Conservation (phyloP, 2,329 filamentous ascomycete genomes). For the Monilinia fructicola region DNA sequence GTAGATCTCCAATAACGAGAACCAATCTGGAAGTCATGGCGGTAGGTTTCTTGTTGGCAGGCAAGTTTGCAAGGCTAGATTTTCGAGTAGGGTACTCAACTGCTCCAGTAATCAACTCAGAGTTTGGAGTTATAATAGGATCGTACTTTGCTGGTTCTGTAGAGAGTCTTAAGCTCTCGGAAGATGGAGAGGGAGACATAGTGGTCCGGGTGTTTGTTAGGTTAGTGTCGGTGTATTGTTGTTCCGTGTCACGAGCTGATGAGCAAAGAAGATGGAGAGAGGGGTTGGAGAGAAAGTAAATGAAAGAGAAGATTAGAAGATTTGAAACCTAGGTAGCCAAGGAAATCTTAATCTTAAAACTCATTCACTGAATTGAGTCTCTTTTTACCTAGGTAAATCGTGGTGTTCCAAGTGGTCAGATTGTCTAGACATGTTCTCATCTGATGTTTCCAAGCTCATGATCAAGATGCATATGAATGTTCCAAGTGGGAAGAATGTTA, state of each 20-base stretch:
- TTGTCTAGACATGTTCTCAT: neutral
- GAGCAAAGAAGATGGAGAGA: neutral
- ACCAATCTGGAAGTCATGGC: conserved; percentile 80
- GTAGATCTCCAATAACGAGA: conserved; percentile 87
- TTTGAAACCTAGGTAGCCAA: too few species aligned
- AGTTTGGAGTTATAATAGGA: conserved; percentile 10
- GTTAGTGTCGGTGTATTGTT: neutral
- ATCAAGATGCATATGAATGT: neutral
- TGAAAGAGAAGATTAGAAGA: neutral
- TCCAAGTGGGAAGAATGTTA: neutral
- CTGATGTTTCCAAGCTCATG: neutral
- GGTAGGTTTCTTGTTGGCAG: conserved; percentile 1
- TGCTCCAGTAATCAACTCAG: conserved; percentile 10
- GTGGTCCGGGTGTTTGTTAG: neutral
- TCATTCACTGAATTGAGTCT: neutral
- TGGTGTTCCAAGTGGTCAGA: too few species aligned
- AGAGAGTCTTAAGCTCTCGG: conserved; percentile 16
- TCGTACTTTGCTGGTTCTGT: conserved; percentile 1
- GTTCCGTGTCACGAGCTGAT: neutral
- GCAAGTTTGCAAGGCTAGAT: conserved; percentile 13
- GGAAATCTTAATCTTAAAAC: too few species aligned
- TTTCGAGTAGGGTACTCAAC: conserved; percentile 18
- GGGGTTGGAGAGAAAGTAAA: neutral
- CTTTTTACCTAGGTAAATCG: too few species aligned
- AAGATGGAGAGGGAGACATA: conserved; percentile 8